Conservation (phyloP, 805 yeast species). For the Wickerhamiella kurtzmanii region DNA sequence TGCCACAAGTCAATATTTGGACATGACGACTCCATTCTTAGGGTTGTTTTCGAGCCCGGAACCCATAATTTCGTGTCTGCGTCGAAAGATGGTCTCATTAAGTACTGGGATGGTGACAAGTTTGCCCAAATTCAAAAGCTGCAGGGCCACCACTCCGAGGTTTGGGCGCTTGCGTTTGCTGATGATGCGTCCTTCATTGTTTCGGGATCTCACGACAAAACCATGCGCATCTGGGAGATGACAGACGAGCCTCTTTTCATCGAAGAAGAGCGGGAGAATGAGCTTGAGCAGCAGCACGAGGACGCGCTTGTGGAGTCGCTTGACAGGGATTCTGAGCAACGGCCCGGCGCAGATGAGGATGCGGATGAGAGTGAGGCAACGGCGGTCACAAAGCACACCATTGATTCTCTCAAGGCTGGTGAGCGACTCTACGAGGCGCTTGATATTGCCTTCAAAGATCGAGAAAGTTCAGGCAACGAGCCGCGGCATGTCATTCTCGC, state of each 20-base stretch:
- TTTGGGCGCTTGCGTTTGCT: slow-evolving; percentile 82
- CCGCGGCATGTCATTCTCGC: slow-evolving; percentile 53
- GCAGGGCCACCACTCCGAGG: slow-evolving; percentile 79
- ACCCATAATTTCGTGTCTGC: slow-evolving; percentile 81
- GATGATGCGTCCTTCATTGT: slow-evolving; percentile 52
- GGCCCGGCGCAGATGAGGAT: slow-evolving; percentile 10
- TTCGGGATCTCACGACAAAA: slow-evolving; percentile 84
- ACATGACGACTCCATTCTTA: slow-evolving; percentile 91
- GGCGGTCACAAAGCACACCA: slow-evolving; percentile 66
- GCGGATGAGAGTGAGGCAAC: slow-evolving; percentile 35
- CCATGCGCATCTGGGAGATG: slow-evolving; percentile 85
- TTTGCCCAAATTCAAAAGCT: slow-evolving; percentile 86
- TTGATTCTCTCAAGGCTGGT: slow-evolving; percentile 88
- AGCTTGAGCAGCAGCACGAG: slow-evolving; percentile 85
- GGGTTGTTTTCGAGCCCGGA: slow-evolving; percentile 70
- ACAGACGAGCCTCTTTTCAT: slow-evolving; percentile 91
- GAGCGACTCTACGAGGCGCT: slow-evolving; percentile 86
- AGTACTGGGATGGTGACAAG: slow-evolving; percentile 98
- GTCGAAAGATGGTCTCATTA: slow-evolving; percentile 76
- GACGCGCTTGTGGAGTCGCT: slow-evolving; percentile 58
- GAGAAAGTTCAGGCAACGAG: slow-evolving; percentile 28
- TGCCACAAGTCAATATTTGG: slow-evolving; percentile 95
- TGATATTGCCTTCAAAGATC: slow-evolving; percentile 64
- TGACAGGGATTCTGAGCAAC: slow-evolving; percentile 29
- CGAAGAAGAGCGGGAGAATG: slow-evolving; percentile 94